Percentiles rank a stretch among this genome's conserved stretches.
Evolutionary conservation across 164 flowering plant species (phyloP).

Genomic region (Santalum album): DNA sequence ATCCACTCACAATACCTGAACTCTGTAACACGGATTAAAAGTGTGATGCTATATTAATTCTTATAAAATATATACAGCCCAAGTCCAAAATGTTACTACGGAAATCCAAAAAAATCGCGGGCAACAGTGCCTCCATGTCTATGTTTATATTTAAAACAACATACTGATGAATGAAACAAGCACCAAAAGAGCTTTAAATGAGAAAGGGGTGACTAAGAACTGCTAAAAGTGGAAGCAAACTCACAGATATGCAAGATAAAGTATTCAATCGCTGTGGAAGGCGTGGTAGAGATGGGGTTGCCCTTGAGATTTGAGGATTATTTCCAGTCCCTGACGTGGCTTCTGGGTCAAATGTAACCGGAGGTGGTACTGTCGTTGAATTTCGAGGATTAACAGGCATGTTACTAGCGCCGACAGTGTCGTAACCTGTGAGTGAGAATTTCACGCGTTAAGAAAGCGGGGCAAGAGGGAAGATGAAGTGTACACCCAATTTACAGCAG

Average conservation of each 20-base stretch:
- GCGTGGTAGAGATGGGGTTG: conserved; percentile 7
- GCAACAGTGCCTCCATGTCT: too few relatives aligned
- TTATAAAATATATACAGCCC: too few relatives aligned
- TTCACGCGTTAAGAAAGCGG: neutral
- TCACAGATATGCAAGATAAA: neutral
- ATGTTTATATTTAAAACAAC: too few relatives aligned
- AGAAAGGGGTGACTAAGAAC: neutral
- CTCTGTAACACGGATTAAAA: too few relatives aligned
- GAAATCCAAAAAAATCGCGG: too few relatives aligned
- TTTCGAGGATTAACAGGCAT: conserved; percentile 16
- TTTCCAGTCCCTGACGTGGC: conserved; percentile 18
- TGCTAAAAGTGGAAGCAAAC: neutral
- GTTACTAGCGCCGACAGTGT: conserved; percentile 14
- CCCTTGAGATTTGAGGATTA: conserved; percentile 15
- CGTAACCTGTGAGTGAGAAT: conserved; percentile 25
- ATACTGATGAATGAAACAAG: too few relatives aligned
- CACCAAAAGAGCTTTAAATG: neutral
- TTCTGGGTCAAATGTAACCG: conserved; percentile 27
- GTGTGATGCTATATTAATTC: too few relatives aligned
- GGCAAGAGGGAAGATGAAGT: neutral
- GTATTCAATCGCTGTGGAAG: neutral
- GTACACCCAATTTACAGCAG: neutral
- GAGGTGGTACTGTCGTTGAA: conserved; percentile 23
- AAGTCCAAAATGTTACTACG: too few relatives aligned
- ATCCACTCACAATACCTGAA: too few relatives aligned